These are phyloP conservation scores for Ceratonia siliqua DNA, from an alignment of 306 rosid species.

Conservation along the genomic window DNA sequence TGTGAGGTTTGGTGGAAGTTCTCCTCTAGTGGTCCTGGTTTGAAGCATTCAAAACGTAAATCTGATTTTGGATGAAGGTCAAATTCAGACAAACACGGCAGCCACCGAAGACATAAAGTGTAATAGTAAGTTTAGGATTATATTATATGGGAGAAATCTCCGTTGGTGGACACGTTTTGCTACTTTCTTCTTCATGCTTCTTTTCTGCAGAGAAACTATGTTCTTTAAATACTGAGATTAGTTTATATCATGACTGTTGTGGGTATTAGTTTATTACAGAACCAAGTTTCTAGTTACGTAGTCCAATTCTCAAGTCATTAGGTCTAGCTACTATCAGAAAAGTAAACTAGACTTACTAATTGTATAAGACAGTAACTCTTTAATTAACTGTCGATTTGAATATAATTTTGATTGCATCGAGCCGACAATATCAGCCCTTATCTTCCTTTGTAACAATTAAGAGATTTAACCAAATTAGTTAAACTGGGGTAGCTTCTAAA, in stretches of 20 bases:
- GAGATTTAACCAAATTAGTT: too few species aligned
- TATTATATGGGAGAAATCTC: background rate
- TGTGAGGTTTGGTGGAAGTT: constrained; percentile 8
- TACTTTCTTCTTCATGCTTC: background rate
- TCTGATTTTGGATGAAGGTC: constrained; percentile 10
- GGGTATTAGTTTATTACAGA: background rate
- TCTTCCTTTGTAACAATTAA: background rate
- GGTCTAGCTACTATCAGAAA: background rate
- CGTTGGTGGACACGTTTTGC: background rate
- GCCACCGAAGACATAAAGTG: constrained; percentile 25
- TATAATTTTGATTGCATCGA: background rate
- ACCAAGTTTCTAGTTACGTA: background rate
- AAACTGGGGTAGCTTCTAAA: too few species aligned
- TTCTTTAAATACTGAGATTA: background rate
- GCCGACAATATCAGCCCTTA: background rate
- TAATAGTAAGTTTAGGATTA: background rate
- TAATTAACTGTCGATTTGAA: background rate
- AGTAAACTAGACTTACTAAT: background rate
- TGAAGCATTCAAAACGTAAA: constrained; percentile 39
- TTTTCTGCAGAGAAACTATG: too few species aligned
- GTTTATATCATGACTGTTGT: background rate
- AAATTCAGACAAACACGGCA: constrained; percentile 13
- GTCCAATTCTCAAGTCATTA: background rate
- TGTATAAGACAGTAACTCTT: background rate
- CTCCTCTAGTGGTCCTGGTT: background rate